Evolutionary conservation across 2,329 filamentous ascomycete species (phyloP), one percentile per base, ranked within the genome.

Genomic region (Ophiocordyceps robertsii): DNA sequence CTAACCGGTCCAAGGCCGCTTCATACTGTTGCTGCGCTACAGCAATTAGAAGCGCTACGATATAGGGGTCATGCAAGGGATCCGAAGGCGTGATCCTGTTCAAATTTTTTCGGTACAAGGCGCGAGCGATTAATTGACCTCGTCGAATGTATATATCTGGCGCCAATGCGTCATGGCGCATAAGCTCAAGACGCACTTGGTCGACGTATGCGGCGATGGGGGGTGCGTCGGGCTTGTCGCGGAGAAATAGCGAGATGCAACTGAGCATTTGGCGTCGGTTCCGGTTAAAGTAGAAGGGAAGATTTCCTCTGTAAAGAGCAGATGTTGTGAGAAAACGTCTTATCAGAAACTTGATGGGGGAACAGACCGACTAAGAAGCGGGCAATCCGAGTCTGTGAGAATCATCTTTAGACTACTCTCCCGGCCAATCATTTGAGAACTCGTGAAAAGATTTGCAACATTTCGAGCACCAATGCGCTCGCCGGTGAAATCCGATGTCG

Each of bases 51-150:
- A 45, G 29, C 11, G 37, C 43, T 2, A 24, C 31, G 17, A 45
- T 42, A 29, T 44, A 45, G 27, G 43, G 43, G 19, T 45, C 43
- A 8, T 42, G 37, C 3, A 42, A 10, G 11, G 43, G 43, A 8
- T 39, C 19, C 3, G 11, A 4, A 17, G 43, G 43, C 13, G 19
- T 37, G 27, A 42, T 14, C 4, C 17, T 27, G 21, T 45, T 31
- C 27, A 38, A 37, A 13, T n/a, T 39, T 5, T 11, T 14, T n/a
- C 8, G 9, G 9, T 32, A 33, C 7, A 40, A 24, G 24, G 38
- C 38, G n/a, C 11, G 2, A 6, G 29, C n/a, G 11, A 29, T 29
- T 12, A 12, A 27, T 27, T 9, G 24, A 27, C 24, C 24, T 27
- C 3, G 24, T 27, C 24, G 24, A 6, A 9, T 7, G 24, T 2